Conservation (phyloP, 768 basidiomycete species). For the Russula sp. region DNA sequence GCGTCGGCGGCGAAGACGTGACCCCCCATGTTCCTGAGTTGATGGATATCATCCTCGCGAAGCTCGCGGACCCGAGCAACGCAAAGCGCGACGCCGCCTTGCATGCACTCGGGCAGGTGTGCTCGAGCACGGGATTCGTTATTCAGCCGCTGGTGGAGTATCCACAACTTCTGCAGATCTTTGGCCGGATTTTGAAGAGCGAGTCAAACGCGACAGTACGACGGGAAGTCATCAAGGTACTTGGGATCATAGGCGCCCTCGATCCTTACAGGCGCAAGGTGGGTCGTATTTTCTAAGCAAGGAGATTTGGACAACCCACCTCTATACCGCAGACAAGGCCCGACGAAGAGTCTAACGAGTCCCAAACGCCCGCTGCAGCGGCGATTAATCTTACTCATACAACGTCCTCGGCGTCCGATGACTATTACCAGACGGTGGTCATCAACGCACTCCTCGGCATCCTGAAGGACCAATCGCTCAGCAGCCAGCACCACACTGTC, state of each 20-base stretch:
- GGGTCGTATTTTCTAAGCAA: slow-evolving; percentile 18
- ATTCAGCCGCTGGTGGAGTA: slow-evolving; percentile 87
- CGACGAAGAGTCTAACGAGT: slow-evolving; percentile 51
- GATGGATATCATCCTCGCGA: slow-evolving; percentile 84
- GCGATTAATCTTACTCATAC: slow-evolving; percentile 65
- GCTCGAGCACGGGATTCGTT: slow-evolving; percentile 93
- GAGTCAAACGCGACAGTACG: slow-evolving; percentile 67
- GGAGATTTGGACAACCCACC: background rate
- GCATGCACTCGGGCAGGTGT: slow-evolving; percentile 90
- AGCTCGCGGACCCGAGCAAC: slow-evolving; percentile 83
- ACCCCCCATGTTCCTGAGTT: slow-evolving; percentile 75
- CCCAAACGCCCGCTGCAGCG: slow-evolving; percentile 49
- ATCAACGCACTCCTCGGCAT: slow-evolving; percentile 84
- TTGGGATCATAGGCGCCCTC: slow-evolving; percentile 92
- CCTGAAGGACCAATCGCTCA: slow-evolving; percentile 82
- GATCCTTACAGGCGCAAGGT: slow-evolving; percentile 96
- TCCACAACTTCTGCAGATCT: slow-evolving; percentile 80
- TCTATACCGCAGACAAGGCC: slow-evolving; percentile 42
- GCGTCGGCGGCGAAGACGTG: slow-evolving; percentile 91
- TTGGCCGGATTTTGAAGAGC: slow-evolving; percentile 79
- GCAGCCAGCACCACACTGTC: slow-evolving; percentile 82
- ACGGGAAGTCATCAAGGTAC: slow-evolving; percentile 88
- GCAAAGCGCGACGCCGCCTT: slow-evolving; percentile 92
- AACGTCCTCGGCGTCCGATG: slow-evolving; percentile 67
- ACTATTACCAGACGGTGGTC: slow-evolving; percentile 96